phyloP scores from a whole-genome alignment of 176 grass and related monocot species.

The Raddia distichophylla region DNA sequence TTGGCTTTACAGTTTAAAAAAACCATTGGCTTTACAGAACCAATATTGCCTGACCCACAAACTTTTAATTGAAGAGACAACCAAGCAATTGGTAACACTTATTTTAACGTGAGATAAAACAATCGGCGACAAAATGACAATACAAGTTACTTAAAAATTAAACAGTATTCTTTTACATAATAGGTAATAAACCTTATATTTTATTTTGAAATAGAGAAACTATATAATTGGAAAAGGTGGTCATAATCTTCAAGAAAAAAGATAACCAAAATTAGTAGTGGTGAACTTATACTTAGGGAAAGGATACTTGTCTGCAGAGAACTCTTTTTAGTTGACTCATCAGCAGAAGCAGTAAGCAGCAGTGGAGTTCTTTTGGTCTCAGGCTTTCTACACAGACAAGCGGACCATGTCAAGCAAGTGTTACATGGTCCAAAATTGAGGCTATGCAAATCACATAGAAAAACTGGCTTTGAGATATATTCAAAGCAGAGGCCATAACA shows the following conservation, averaged over 20 bases:
- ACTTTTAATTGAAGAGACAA: not conserved
- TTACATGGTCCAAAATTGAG: conserved; percentile 13
- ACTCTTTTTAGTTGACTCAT: conserved; percentile 71
- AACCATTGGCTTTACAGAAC: not conserved
- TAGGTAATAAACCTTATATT: not conserved
- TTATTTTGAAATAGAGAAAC: too few species aligned
- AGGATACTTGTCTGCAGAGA: conserved; percentile 55
- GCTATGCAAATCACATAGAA: conserved; percentile 15
- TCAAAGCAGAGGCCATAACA: conserved; percentile 28
- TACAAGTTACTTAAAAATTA: not conserved
- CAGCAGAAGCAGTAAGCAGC: conserved; percentile 68
- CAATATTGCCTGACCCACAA: not conserved
- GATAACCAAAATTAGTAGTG: not conserved
- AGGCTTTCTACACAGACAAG: conserved; percentile 46
- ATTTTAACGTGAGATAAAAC: not conserved
- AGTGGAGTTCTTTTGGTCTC: conserved; percentile 65
- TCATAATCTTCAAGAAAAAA: not conserved
- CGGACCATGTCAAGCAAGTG: conserved; percentile 35
- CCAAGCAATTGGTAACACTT: not conserved
- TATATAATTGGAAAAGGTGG: not conserved
- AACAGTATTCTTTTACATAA: not conserved
- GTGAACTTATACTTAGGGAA: conserved; percentile 23
- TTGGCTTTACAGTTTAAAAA: conserved; percentile 31
- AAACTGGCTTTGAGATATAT: not conserved
- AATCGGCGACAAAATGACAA: not conserved